Conservation (phyloP, 1,139 yeast genomes). For the Zhuliangozyma blackwelliae region DNA sequence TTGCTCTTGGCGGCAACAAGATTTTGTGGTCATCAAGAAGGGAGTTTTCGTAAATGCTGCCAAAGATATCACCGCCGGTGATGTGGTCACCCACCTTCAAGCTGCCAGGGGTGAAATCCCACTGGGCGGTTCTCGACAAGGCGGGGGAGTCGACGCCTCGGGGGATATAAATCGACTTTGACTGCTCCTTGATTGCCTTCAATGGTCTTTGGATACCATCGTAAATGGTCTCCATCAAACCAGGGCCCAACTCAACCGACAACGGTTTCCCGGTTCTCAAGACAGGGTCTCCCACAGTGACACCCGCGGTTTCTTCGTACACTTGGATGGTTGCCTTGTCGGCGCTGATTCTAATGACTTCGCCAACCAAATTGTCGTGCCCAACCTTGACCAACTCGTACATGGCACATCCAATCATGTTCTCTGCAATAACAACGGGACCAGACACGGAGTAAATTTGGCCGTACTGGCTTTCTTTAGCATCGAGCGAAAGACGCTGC, state of each 20-base stretch:
- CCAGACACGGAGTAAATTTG: slow-evolving; percentile 92
- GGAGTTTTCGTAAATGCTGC: slow-evolving; percentile 90
- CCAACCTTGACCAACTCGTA: slow-evolving; percentile 97
- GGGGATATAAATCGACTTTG: slow-evolving; percentile 94
- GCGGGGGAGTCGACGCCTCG: slow-evolving; percentile 98
- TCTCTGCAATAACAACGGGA: slow-evolving; percentile 95
- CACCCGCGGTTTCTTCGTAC: slow-evolving; percentile 98
- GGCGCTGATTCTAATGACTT: slow-evolving; percentile 91
- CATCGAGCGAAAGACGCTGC: slow-evolving; percentile 77
- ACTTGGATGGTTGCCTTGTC: slow-evolving; percentile 98
- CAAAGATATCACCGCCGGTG: slow-evolving; percentile 97
- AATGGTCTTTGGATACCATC: slow-evolving; percentile 99
- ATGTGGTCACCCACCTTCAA: slow-evolving; percentile 94
- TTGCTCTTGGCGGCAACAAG: slow-evolving; percentile 93
- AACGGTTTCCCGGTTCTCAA: slow-evolving; percentile 96
- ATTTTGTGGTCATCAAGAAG: slow-evolving; percentile 89
- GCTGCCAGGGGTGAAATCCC: slow-evolving; percentile 79
- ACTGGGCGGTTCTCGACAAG: slow-evolving; percentile 71
- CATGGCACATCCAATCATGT: slow-evolving; percentile 99
- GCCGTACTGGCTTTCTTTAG: slow-evolving; percentile 76
- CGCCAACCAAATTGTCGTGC: slow-evolving; percentile 94
- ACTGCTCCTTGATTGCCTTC: slow-evolving; percentile 78
- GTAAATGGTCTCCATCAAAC: slow-evolving; percentile 96
- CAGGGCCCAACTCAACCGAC: slow-evolving; percentile 98
- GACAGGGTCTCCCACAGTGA: slow-evolving; percentile 98